Percentiles rank a stretch among this genome's conserved stretches.
Conservation (phyloP, 495 filamentous ascomycete genomes). For the Lepraria neglecta region DNA sequence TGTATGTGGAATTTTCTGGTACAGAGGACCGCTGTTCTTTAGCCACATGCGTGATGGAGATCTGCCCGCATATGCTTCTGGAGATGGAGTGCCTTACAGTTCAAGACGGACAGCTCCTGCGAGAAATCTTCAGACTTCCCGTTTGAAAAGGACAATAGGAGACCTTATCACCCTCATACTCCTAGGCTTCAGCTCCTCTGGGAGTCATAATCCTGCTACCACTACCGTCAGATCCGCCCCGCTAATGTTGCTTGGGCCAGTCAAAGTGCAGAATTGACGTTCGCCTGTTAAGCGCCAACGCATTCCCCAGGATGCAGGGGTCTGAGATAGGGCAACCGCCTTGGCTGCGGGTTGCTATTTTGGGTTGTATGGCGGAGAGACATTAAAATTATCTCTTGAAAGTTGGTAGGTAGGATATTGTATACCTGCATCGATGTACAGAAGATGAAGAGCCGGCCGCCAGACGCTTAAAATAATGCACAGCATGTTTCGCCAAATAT, state of each 20-base stretch:
- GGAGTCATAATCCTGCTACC: conserved; percentile 12
- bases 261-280: not conserved
- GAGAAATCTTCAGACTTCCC: no score
- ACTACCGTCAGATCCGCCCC: conserved; percentile 12
- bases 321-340: conserved; percentile 13
- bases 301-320: conserved; percentile 13
- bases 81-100: not conserved
- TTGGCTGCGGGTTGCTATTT: conserved; percentile 3
- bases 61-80: conserved; percentile 4
- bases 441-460: not conserved
- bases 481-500: conserved; percentile 11
- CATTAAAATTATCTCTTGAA: conserved; percentile 7
- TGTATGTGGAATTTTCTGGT: not conserved
- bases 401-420: no score
- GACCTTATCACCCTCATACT: not conserved
- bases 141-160: not conserved
- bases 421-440: not conserved
- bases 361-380: conserved; percentile 9
- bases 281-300: conserved; percentile 22
- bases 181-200: conserved; percentile 4
- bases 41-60: not conserved
- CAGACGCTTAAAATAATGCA: conserved; percentile 12
- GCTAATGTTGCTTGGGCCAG: conserved; percentile 9
- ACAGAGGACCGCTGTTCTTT: not conserved
- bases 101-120: not conserved